Base-by-base conservation (phyloP, 768 basidiomycete species). In the Crucibulum laeve region DNA sequence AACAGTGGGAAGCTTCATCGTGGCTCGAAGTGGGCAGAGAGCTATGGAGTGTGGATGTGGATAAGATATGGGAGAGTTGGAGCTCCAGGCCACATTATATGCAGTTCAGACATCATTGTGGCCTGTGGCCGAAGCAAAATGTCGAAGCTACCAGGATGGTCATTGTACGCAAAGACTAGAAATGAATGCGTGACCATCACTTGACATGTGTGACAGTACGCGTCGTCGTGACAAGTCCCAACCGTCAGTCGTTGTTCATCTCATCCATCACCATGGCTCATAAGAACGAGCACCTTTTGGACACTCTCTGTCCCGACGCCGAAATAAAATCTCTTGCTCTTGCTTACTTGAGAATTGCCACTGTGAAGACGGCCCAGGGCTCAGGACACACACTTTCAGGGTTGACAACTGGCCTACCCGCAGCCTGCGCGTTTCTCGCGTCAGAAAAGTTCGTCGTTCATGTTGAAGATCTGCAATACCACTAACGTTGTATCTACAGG, bases 371-470 rank as follows among this genome's bases (percentile, higher is more conserved):
- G 14, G 64, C 56, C 3, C 67, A 63, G n/a, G 74, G 75, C 5
- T 70, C 74, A 5, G 76, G 76, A 8, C 65, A 63, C 42, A 61
- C 67, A 11, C 47, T 76, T 4, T 64, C 69, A 4, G 44, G 65
- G 17, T 62, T 57, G n/a, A 58, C 55, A 5, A 59, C 61, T 3
- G 75, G 70, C 19, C 42, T 77, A 19, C 67, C 70, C 11, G 72
- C 76, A 7, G 67, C 76, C 35, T 77, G 73, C 52, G 72, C 76
- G 25, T 68, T 63, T 44, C 53, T 78, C 35, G 74, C 76, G 17
- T 76, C 74, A 2, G 56, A 68, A 53, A 56, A 61, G 76, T 76
- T 43, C 26, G 67, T 43, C 6, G 35, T 37, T 21, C 3, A n/a
- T 14, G 10, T 10, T 13, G 3, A 37, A 2, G 10, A n/a, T 37